These are phyloP conservation scores for Nigrospora osmanthi DNA, from an alignment of 2,329 filamentous ascomycete species.

Conservation along the genomic window DNA sequence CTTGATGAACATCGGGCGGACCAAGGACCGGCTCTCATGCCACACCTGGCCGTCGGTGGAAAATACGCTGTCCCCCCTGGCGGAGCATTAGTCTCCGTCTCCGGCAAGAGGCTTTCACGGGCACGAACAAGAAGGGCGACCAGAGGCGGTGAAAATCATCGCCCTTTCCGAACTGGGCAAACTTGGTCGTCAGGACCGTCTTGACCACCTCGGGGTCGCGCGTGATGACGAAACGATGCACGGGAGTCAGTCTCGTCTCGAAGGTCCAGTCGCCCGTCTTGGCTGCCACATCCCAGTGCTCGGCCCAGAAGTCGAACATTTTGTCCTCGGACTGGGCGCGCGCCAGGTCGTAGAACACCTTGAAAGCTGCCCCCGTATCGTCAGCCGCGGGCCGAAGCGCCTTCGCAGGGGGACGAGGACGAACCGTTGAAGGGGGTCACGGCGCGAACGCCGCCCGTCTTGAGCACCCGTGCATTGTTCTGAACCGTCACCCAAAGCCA, in stretches of 20 bases:
- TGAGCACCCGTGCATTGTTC: background rate
- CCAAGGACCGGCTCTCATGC: slow-evolving; percentile 42
- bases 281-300: background rate
- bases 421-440: background rate
- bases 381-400: no score
- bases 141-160: slow-evolving; percentile 31
- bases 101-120: no score
- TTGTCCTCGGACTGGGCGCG: background rate
- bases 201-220: slow-evolving; percentile 50
- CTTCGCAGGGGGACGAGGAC: no score
- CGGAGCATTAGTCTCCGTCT: no score
- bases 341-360: background rate
- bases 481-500: background rate
- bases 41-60: slow-evolving; percentile 37
- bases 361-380: background rate
- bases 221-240: slow-evolving; percentile 33
- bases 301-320: background rate
- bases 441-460: background rate
- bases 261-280: slow-evolving; percentile 21
- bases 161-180: slow-evolving; percentile 45
- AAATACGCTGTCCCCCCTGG: background rate
- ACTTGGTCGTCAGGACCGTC: slow-evolving; percentile 46
- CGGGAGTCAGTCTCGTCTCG: slow-evolving; percentile 24
- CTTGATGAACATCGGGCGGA: slow-evolving; percentile 44
- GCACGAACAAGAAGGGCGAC: slow-evolving; percentile 30